Conservation (phyloP, 192 early-diverging fungal species). For the Dissophora ornata region DNA sequence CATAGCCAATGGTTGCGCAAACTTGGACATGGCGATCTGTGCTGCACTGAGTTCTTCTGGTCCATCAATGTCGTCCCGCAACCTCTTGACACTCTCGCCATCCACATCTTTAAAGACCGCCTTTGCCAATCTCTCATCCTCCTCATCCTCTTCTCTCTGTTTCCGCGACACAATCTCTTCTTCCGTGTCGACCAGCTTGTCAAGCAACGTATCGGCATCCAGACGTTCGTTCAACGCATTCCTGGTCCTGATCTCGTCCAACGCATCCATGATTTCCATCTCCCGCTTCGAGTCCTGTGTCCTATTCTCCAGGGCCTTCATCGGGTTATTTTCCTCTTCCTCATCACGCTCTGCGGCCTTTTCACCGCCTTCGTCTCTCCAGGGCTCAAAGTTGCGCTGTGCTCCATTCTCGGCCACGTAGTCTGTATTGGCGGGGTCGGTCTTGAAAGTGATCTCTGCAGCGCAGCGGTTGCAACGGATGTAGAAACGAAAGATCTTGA, state of each 20-base stretch:
- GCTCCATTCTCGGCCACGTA: constrained; percentile 96
- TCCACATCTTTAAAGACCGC: constrained; percentile 72
- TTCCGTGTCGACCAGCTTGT: constrained; percentile 50
- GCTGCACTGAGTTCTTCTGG: constrained; percentile 38
- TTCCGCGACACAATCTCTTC: constrained; percentile 54
- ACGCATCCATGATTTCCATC: constrained; percentile 96
- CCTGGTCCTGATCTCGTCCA: constrained; percentile 92
- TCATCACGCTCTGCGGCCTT: constrained; percentile 72
- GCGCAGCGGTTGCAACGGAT: constrained; percentile 93
- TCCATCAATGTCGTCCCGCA: constrained; percentile 58
- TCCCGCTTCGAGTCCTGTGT: constrained; percentile 94
- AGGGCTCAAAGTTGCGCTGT: constrained; percentile 94
- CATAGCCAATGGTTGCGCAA: constrained; percentile 14
- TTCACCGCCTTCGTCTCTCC: constrained; percentile 77
- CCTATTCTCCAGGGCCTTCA: constrained; percentile 94
- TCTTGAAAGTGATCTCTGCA: constrained; percentile 98
- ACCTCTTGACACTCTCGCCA: constrained; percentile 72
- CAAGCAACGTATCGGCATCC: constrained; percentile 72
- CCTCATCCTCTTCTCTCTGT: constrained; percentile 64
- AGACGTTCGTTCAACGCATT: constrained; percentile 89
- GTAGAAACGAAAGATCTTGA: constrained; percentile 84
- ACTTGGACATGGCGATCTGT: constrained; percentile 47
- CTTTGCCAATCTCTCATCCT: constrained; percentile 72
- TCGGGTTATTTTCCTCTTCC: constrained; percentile 93
- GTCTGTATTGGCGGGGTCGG: constrained; percentile 94